Evolutionary conservation across 768 basidiomycete genomes (phyloP).

Genomic region (Termitomyces titanicus): DNA sequence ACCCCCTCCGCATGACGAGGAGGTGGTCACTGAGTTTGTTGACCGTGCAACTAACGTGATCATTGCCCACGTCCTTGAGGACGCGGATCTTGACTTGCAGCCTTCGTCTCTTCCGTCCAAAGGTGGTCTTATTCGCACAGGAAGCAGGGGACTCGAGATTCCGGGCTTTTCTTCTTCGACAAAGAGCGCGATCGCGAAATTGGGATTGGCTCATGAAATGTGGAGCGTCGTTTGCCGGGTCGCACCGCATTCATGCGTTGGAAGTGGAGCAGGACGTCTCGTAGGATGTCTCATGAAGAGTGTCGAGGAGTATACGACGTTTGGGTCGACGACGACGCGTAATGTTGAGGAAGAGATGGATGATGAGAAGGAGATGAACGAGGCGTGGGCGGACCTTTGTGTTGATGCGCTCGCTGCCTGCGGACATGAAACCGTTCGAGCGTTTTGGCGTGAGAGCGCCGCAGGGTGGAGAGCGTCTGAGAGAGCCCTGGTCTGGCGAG

Average conservation of each 20-base stretch:
- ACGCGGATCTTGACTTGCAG: conserved; percentile 39
- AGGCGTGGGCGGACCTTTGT: conserved; percentile 59
- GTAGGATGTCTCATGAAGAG: conserved; percentile 45
- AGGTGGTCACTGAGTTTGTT: conserved; percentile 33
- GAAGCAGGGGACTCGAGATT: conserved; percentile 10
- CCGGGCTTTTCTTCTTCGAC: conserved; percentile 6
- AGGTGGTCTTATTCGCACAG: conserved; percentile 9
- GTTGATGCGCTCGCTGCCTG: conserved; percentile 49
- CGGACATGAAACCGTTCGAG: conserved; percentile 41
- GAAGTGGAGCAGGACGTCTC: conserved; percentile 41
- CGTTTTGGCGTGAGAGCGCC: conserved; percentile 44
- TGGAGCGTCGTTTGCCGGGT: conserved; percentile 46
- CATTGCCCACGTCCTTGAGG: conserved; percentile 39
- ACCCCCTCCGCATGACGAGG: conserved; percentile 27
- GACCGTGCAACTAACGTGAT: conserved; percentile 39
- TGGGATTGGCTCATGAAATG: conserved; percentile 54
- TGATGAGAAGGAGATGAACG: conserved; percentile 38
- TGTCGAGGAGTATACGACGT: conserved; percentile 41
- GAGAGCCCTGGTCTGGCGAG: conserved; percentile 53
- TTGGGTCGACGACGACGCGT: background rate
- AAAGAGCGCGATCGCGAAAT: conserved; percentile 35
- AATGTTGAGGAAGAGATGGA: conserved; percentile 7
- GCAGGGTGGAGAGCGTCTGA: conserved; percentile 37
- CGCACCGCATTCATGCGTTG: conserved; percentile 40
- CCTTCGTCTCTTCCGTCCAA: conserved; percentile 14